Evolutionary conservation across 306 rosid species (phyloP).

Genomic region (Cucumis melo): DNA sequence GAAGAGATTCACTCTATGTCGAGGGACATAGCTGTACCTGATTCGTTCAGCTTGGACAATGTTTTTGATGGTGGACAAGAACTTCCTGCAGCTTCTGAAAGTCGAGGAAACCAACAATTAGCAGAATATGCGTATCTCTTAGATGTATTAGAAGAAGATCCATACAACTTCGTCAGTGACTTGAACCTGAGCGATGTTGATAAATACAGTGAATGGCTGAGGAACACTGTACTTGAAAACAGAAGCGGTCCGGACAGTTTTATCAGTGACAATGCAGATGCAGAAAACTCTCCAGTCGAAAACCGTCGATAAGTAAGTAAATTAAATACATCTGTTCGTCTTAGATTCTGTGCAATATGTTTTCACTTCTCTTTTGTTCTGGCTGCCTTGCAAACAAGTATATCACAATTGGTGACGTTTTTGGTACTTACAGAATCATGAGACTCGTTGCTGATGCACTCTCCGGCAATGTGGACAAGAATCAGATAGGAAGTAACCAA

Average conservation of each 20-base stretch:
- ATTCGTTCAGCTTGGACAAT: neutral
- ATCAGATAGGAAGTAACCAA: neutral
- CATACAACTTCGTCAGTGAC: neutral
- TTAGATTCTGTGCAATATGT: neutral
- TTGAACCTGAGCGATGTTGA: conserved; percentile 1
- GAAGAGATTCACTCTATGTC: neutral
- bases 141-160: neutral
- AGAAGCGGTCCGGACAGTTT: neutral
- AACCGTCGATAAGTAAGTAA: neutral
- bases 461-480: neutral
- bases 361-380: neutral
- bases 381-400: neutral
- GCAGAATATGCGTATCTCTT: neutral
- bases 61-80: neutral
- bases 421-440: neutral
- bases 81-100: neutral
- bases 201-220: conserved; percentile 2
- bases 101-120: neutral
- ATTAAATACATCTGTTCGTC: neutral
- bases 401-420: neutral
- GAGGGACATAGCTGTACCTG: neutral
- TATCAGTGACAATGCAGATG: neutral
- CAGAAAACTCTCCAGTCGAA: neutral
- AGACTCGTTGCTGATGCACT: neutral
- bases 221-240: neutral